Evolutionary conservation across 805 yeast genomes (phyloP).

Genomic region (Lipomyces orientalis): DNA sequence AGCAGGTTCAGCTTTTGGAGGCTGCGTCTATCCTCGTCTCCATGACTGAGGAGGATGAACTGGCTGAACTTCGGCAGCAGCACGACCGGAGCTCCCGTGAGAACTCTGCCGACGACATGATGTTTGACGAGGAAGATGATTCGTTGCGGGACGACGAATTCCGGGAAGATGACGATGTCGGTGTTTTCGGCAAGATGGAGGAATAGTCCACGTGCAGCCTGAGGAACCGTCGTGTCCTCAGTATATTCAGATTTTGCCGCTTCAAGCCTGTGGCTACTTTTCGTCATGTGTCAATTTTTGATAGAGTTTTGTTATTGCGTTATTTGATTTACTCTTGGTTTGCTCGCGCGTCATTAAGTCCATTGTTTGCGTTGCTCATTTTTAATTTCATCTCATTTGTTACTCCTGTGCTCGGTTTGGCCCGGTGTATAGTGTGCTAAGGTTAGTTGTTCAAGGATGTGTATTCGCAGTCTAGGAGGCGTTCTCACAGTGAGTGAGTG

Average conservation of each 20-base stretch:
- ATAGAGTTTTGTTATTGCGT: conserved; percentile 10
- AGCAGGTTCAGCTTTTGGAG: conserved; percentile 79
- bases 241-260: background rate
- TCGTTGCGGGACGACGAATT: conserved; percentile 37
- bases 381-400: background rate
- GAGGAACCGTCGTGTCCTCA: background rate
- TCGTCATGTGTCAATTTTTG: background rate
- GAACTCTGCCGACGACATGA: conserved; percentile 23
- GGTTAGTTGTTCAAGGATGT: conserved; percentile 1
- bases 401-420: background rate
- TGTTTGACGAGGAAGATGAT: conserved; percentile 45
- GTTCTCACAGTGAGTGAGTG: conserved; percentile 10
- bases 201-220: conserved; percentile 32
- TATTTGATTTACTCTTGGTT: background rate
- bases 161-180: conserved; percentile 39
- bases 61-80: conserved; percentile 14
- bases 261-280: background rate
- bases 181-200: conserved; percentile 50
- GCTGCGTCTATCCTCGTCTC: conserved; percentile 71
- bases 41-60: conserved; percentile 57
- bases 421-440: conserved; percentile 1
- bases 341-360: background rate
- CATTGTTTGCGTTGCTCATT: conserved; percentile 8
- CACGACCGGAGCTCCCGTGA: conserved; percentile 11
- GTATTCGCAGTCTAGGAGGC: conserved; percentile 7